A percentile compares a stretch with the other conserved stretches of the same genome.
These are phyloP conservation scores for Verticillium longisporum DNA, from an alignment of 2,329 filamentous ascomycete species.

Conservation along the genomic window DNA sequence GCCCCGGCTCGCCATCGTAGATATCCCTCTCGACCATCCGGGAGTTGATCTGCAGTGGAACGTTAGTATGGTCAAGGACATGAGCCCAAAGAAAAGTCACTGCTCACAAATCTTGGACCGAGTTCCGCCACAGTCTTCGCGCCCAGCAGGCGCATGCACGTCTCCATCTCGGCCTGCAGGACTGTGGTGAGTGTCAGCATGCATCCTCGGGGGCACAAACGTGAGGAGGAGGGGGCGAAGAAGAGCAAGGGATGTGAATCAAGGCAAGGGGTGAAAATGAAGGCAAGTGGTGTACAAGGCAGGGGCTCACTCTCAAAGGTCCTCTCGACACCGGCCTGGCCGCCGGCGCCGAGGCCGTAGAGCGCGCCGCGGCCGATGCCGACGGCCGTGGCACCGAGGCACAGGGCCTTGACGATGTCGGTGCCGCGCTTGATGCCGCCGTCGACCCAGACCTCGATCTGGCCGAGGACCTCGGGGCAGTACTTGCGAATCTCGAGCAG, in stretches of 20 bases:
- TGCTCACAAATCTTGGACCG: conserved; percentile 65
- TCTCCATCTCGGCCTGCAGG: conserved; percentile 46
- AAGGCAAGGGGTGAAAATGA: too few relatives aligned
- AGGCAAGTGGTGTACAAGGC: neutral
- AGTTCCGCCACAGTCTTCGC: conserved; percentile 68
- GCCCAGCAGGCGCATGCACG: conserved; percentile 61
- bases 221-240: too few relatives aligned
- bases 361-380: conserved; percentile 70
- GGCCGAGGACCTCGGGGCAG: conserved; percentile 61
- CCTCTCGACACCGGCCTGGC: conserved; percentile 54
- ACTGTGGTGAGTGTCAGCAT: conserved; percentile 26
- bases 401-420: conserved; percentile 83
- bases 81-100: too few relatives aligned
- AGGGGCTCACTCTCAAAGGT: conserved; percentile 48
- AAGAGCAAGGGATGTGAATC: too few relatives aligned
- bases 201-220: too few relatives aligned
- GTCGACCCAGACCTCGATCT: conserved; percentile 79
- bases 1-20: conserved; percentile 67
- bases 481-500: conserved; percentile 70
- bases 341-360: conserved; percentile 59
- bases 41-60: conserved; percentile 61
- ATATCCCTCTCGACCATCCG: conserved; percentile 77
- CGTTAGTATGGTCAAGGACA: neutral
- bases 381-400: conserved; percentile 78
- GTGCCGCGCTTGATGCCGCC: conserved; percentile 82